These are phyloP conservation scores for Medicago lupulina DNA, from an alignment of 306 rosid genomes.

Conservation along the genomic window DNA sequence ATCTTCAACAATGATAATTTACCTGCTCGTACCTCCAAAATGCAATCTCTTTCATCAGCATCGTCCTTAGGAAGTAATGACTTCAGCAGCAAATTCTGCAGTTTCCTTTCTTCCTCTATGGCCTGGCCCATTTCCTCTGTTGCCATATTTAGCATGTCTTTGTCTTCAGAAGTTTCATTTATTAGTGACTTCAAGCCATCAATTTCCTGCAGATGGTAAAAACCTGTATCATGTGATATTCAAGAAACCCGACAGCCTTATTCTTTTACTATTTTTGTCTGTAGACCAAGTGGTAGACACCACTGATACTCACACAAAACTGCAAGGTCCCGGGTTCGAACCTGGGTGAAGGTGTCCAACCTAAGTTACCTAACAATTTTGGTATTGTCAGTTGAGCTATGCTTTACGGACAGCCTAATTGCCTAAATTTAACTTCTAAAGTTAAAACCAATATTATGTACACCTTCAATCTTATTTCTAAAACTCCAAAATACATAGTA, in stretches of 20 bases:
- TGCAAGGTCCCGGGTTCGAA: too few species aligned
- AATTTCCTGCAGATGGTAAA: constrained; percentile 63
- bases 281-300: too few species aligned
- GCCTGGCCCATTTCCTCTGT: constrained; percentile 69
- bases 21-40: constrained; percentile 99
- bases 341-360: too few species aligned
- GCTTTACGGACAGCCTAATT: too few species aligned
- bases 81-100: constrained; percentile 68
- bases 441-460: neutral
- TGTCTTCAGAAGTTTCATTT: constrained; percentile 74
- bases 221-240: constrained; percentile 22
- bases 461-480: neutral
- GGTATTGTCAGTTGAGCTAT: too few species aligned
- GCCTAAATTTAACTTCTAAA: neutral
- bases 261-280: too few species aligned
- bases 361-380: too few species aligned
- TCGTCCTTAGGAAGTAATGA: constrained; percentile 91
- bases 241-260: neutral
- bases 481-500: constrained; percentile 12
- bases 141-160: constrained; percentile 86
- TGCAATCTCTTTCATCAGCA: constrained; percentile 94
- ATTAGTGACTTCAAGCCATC: constrained; percentile 69
- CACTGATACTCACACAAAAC: too few species aligned
- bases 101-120: constrained; percentile 61
- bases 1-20: constrained; percentile 36